Evolutionary conservation across 768 basidiomycete genomes (phyloP), one percentile per base, ranked within the genome.

Genomic region (Leucocoprinus sp.): DNA sequence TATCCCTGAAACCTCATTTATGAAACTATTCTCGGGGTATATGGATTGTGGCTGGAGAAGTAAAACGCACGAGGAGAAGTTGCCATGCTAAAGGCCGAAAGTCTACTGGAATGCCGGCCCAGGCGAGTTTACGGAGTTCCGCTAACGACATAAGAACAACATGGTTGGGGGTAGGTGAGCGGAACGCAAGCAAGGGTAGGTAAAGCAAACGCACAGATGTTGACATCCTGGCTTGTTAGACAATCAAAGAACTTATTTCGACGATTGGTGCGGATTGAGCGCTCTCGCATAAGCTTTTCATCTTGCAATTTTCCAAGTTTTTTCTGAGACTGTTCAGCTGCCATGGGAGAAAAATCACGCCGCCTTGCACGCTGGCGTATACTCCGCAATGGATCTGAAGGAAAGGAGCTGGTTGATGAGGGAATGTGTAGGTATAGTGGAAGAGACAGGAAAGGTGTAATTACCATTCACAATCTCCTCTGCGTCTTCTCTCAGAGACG

Each of bases 1-100:
- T 98, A 97, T 17, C 93, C 93, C 93, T 96, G 51, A 29, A 26
- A 37, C 27, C 47, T 23, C 40, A 37, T 26, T 28, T 50, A n/a
- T 42, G 48, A 48, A 4, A 8, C 31, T 14, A 54, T 33, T 22
- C 50, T 24, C 24, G 14, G 27, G 12, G 42, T 15, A 22, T 35
- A 27, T 45, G 17, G 39, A 26, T 24, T 14, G 39, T 24, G 24
- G 23, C 26, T 26, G 39, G 27, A 28, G 24, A 42, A 35, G 15
- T 45, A 37, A 31, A 18, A 70, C 87, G 53, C 58, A 95, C 93
- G 29, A 98, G 78, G 24, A 99, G 73, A 38, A 97, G 70, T 58
- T 92, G 92, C 96, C 96, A 99, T 19, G 84, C 86, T 58, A 96
- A 76, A 0, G 92, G 90, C 31, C 96, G 76, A 21, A 99, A 69